Conservation (phyloP, 768 basidiomycete genomes). For the Brasilioporus rufonigricans region DNA sequence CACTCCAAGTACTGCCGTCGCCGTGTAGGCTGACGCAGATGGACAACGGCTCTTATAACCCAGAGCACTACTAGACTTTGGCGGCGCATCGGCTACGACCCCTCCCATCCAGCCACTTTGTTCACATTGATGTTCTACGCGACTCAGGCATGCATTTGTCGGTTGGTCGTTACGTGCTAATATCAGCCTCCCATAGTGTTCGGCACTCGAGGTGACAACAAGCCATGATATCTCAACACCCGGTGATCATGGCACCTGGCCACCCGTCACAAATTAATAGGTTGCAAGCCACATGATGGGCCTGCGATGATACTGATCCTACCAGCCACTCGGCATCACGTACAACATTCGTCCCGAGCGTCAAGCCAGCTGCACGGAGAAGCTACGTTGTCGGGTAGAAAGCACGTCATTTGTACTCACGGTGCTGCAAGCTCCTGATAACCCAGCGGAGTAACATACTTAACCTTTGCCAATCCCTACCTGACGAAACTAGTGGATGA, state of each 20-base stretch:
- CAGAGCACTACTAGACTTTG: no score
- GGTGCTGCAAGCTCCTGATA: not conserved
- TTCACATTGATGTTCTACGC: no score
- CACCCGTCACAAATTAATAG: not conserved
- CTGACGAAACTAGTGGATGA: no score
- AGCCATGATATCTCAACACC: not conserved
- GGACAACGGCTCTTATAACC: no score
- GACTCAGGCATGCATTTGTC: not conserved
- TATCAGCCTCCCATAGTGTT: not conserved
- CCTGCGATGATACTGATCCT: not conserved
- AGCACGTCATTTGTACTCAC: not conserved
- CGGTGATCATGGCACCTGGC: not conserved
- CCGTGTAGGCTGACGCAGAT: no score
- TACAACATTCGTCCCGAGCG: no score
- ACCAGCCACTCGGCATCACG: not conserved
- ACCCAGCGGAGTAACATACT: no score
- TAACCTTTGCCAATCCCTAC: no score
- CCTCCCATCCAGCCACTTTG: no score
- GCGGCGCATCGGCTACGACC: no score
- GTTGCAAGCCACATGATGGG: not conserved
- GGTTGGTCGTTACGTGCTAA: not conserved
- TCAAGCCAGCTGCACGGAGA: no score
- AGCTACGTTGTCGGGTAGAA: not conserved
- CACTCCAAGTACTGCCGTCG: no score
- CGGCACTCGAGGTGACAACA: not conserved